Conservation (phyloP, 106 monocot species). For the Dioscorea zingiberensis region DNA sequence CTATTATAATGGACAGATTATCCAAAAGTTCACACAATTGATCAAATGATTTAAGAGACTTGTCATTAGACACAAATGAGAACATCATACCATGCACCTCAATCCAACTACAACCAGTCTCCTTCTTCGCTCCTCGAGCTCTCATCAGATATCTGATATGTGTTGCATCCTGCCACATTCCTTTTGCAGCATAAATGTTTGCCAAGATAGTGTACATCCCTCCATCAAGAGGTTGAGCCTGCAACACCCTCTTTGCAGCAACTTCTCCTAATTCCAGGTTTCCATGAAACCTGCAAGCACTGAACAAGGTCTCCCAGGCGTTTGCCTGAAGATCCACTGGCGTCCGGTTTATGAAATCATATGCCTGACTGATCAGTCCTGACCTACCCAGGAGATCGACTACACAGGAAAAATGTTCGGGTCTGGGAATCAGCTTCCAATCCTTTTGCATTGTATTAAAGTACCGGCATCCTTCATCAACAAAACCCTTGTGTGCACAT, state of each 20-base stretch:
- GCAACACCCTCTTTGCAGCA: conserved; percentile 36
- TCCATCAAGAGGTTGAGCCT: conserved; percentile 31
- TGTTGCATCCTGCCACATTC: conserved; percentile 44
- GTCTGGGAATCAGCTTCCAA: conserved; percentile 34
- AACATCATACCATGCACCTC: conserved; percentile 40
- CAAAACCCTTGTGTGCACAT: conserved; percentile 49
- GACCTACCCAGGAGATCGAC: conserved; percentile 65
- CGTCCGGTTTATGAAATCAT: conserved; percentile 29
- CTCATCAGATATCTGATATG: conserved; percentile 34
- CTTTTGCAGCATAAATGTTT: conserved; percentile 57
- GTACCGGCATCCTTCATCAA: conserved; percentile 37
- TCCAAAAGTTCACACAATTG: too few relatives aligned
- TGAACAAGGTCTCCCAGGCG: conserved; percentile 67
- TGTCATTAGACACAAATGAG: conserved; percentile 39
- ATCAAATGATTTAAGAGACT: conserved; percentile 10
- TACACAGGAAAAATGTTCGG: conserved; percentile 54
- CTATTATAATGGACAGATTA: too few relatives aligned
- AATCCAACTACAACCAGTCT: conserved; percentile 58
- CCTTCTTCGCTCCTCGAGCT: conserved; percentile 38
- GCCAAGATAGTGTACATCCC: conserved; percentile 47
- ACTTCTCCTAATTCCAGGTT: conserved; percentile 46
- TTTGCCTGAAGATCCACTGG: conserved; percentile 29
- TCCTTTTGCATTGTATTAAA: conserved; percentile 47
- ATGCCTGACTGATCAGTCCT: conserved; percentile 33
- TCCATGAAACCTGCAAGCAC: conserved; percentile 46